Conservation (phyloP, 176 grass and related monocot species). For the Cenchrus purpureus region DNA sequence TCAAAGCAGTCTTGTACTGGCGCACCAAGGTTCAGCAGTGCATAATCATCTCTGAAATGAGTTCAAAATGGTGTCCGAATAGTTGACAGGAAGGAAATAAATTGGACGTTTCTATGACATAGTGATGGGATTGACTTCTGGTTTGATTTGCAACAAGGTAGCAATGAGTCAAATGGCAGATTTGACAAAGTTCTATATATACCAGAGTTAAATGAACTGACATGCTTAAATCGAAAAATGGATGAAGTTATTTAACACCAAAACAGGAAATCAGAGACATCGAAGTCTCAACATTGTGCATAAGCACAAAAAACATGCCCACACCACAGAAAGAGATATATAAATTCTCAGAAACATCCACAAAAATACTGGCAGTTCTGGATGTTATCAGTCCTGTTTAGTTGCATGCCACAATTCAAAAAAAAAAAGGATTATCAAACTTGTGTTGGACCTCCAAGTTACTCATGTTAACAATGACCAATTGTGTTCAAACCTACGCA, state of each 20-base stretch:
- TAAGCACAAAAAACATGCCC: not conserved
- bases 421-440: not conserved
- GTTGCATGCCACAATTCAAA: not conserved
- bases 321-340: not conserved
- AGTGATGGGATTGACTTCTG: not conserved
- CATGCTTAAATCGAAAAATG: not conserved
- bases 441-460: not conserved
- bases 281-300: not conserved
- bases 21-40: slow-evolving; percentile 15
- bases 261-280: not conserved
- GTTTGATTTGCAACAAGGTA: not conserved
- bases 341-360: not conserved
- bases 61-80: not conserved
- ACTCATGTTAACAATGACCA: not conserved
- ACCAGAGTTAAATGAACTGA: not conserved
- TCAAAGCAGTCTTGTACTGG: not conserved
- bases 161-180: not conserved
- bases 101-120: not conserved
- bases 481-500: not conserved
- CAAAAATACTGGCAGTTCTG: not conserved
- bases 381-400: not conserved
- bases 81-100: not conserved
- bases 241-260: not conserved
- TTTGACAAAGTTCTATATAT: not conserved
- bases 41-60: slow-evolving; percentile 2